A percentile compares a stretch with the other conserved stretches of the same genome.
Conservation (phyloP, 2,329 filamentous ascomycete genomes). For the Penicillium capsulatum region DNA sequence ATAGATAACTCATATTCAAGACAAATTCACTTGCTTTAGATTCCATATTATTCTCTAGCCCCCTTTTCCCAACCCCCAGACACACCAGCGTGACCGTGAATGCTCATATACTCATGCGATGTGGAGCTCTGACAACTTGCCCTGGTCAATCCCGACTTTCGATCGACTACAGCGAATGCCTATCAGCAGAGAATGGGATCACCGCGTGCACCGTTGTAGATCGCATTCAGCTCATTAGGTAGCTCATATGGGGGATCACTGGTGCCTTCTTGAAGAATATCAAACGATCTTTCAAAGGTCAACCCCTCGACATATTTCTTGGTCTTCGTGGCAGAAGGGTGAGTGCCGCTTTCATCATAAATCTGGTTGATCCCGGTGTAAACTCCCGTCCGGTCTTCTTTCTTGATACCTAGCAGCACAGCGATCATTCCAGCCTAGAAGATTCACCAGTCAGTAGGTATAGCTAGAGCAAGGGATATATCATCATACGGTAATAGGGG, state of each 20-base stretch:
- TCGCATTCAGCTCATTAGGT: neutral
- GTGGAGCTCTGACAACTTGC: no score
- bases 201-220: neutral
- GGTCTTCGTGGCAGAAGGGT: neutral
- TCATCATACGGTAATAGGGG: neutral
- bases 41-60: no score
- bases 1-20: no score
- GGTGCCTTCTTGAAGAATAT: neutral
- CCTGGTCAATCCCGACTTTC: no score
- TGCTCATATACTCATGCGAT: no score
- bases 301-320: neutral
- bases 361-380: neutral
- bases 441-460: neutral
- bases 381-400: neutral
- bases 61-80: no score
- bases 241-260: neutral
- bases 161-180: no score
- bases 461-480: neutral
- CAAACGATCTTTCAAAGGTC: neutral
- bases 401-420: neutral
- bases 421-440: neutral
- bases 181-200: neutral
- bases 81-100: no score
- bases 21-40: no score
- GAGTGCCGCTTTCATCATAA: neutral